Conservation (phyloP, 2,329 filamentous ascomycete species). For the Trichoderma hamatum region DNA sequence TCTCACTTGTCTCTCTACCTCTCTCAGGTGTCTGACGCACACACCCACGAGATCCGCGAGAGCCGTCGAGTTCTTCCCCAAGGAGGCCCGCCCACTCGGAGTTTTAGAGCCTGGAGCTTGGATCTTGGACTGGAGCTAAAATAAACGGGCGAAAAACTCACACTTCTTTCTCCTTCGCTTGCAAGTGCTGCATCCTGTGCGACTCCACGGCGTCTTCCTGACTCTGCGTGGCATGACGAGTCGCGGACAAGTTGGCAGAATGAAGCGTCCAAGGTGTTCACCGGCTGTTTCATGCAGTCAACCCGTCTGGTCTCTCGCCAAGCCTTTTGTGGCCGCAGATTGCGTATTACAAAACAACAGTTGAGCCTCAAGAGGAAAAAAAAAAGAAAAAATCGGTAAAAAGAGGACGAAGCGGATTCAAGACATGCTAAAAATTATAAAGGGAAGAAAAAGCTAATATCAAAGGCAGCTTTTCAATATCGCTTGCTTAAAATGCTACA, state of each 20-base stretch:
- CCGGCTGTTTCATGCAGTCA: constrained; percentile 3
- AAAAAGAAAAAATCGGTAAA: background rate
- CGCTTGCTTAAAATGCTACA: background rate
- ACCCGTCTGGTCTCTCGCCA: background rate
- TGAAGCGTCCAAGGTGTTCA: background rate
- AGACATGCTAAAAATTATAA: background rate
- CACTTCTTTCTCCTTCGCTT: constrained; percentile 25
- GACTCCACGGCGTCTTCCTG: constrained; percentile 25
- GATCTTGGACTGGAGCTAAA: background rate
- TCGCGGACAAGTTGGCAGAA: background rate
- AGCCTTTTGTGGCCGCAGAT: background rate
- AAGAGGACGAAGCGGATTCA: background rate
- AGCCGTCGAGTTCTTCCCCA: background rate
- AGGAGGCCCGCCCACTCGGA: background rate
- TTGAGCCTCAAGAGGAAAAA: background rate
- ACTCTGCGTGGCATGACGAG: constrained; percentile 20
- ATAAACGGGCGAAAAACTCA: background rate
- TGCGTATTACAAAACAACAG: background rate
- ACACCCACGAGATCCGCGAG: background rate
- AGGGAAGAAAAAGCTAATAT: background rate
- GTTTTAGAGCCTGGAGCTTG: background rate
- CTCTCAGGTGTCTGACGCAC: background rate
- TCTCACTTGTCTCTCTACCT: background rate
- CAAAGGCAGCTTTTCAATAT: background rate
- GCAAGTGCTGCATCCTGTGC: constrained; percentile 24